Conservation (phyloP, 306 rosid species). For the Trifolium repens region DNA sequence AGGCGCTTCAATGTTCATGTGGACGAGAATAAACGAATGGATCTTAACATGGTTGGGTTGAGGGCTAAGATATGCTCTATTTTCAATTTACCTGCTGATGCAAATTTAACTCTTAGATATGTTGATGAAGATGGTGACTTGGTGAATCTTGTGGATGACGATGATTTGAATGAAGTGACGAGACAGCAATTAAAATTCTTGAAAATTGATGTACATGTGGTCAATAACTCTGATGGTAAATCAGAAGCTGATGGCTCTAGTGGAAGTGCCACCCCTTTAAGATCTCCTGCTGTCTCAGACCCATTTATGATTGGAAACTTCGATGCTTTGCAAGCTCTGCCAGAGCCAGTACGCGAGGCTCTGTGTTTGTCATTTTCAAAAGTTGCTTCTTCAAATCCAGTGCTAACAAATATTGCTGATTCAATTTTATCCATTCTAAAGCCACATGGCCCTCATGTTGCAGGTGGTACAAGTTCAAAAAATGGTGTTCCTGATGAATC, state of each 20-base stretch:
- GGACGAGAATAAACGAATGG: slow-evolving; percentile 55
- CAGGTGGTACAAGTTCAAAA: slow-evolving; percentile 41
- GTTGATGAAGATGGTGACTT: slow-evolving; percentile 92
- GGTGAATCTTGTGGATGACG: slow-evolving; percentile 78
- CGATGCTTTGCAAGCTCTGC: slow-evolving; percentile 56
- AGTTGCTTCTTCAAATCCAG: slow-evolving; percentile 54
- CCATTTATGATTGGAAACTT: slow-evolving; percentile 23
- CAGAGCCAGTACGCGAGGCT: slow-evolving; percentile 55
- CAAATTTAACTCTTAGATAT: slow-evolving; percentile 64
- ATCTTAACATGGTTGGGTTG: slow-evolving; percentile 71
- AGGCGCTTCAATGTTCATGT: slow-evolving; percentile 78
- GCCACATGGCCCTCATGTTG: slow-evolving; percentile 45
- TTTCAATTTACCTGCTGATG: slow-evolving; percentile 58
- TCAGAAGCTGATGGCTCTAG: slow-evolving; percentile 52
- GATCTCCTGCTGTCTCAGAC: slow-evolving; percentile 39
- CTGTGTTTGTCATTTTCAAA: slow-evolving; percentile 52
- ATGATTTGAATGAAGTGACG: slow-evolving; percentile 78
- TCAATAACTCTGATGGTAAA: slow-evolving; percentile 41
- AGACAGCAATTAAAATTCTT: slow-evolving; percentile 70
- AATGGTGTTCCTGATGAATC: slow-evolving; percentile 38
- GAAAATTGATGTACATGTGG: slow-evolving; percentile 67
- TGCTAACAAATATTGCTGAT: slow-evolving; percentile 54
- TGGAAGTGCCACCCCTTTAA: slow-evolving; percentile 64
- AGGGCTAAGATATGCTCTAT: slow-evolving; percentile 60
- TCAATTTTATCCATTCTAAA: slow-evolving; percentile 38